phyloP scores from a whole-genome alignment of 495 filamentous ascomycete species.

The Tuber borchii region DNA sequence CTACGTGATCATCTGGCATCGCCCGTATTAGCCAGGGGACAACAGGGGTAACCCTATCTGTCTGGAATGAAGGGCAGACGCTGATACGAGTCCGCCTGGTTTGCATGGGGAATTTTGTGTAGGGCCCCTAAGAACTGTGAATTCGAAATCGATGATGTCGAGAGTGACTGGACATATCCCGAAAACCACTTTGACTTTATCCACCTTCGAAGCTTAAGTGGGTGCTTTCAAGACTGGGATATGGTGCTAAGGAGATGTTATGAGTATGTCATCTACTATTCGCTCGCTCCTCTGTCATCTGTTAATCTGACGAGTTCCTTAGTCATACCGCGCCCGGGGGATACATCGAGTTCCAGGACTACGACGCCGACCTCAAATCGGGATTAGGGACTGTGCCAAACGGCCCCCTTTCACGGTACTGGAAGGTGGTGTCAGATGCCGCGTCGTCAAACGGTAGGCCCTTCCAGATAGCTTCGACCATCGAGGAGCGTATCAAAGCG shows the following conservation, averaged over 20 bases:
- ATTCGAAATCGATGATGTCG: slow-evolving; percentile 60
- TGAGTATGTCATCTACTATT: slow-evolving; percentile 26
- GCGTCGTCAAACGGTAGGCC: slow-evolving; percentile 12
- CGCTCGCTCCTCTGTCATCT: background rate
- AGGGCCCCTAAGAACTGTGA: slow-evolving; percentile 51
- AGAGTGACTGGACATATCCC: slow-evolving; percentile 53
- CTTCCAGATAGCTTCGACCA: slow-evolving; percentile 14
- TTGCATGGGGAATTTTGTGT: background rate
- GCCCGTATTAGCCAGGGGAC: background rate
- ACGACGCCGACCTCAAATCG: slow-evolving; percentile 12
- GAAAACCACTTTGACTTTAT: slow-evolving; percentile 57
- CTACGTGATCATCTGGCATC: background rate
- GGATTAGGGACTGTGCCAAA: slow-evolving; percentile 11
- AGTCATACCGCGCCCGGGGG: slow-evolving; percentile 59
- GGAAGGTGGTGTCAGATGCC: slow-evolving; percentile 6
- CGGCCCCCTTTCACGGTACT: slow-evolving; percentile 14
- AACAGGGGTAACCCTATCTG: background rate
- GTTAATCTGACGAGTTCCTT: background rate
- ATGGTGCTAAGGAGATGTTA: slow-evolving; percentile 45
- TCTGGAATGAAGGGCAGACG: background rate
- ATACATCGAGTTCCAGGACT: slow-evolving; percentile 57
- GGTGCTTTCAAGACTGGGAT: slow-evolving; percentile 55
- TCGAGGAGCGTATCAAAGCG: slow-evolving; percentile 19
- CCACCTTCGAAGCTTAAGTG: slow-evolving; percentile 52
- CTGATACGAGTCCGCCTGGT: background rate